phyloP scores from a whole-genome alignment of 148 eudicot genomes.

The Camellia lanceoleosa region DNA sequence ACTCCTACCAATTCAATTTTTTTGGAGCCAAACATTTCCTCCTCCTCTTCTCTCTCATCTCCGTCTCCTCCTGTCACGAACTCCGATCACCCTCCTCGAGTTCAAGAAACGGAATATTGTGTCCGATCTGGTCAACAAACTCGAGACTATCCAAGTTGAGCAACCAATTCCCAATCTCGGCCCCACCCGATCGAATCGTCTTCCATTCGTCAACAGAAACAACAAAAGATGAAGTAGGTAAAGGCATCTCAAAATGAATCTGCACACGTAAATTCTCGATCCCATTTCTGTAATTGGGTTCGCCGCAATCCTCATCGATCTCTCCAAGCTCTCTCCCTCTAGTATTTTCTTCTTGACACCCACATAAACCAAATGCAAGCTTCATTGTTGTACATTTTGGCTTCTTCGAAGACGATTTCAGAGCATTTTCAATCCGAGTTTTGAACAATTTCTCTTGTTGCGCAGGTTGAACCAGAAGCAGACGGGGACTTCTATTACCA shows the following conservation, averaged over 20 bases:
- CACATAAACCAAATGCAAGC: conserved; percentile 93
- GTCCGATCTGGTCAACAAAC: conserved; percentile 63
- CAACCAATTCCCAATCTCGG: conserved; percentile 64
- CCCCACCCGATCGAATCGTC: conserved; percentile 65
- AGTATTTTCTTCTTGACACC: conserved; percentile 75
- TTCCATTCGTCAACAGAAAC: conserved; percentile 95
- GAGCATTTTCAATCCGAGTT: conserved; percentile 60
- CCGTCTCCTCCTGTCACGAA: no score
- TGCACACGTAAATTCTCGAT: conserved; percentile 44
- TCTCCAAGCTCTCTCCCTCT: conserved; percentile 63
- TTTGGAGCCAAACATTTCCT: no score
- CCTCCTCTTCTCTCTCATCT: no score
- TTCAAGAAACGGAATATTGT: conserved; percentile 48
- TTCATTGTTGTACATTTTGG: conserved; percentile 58
- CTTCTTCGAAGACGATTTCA: conserved; percentile 70
- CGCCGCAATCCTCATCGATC: conserved; percentile 60
- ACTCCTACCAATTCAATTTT: no score
- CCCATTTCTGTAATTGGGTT: conserved; percentile 55
- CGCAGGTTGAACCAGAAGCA: conserved; percentile 52
- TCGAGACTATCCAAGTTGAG: conserved; percentile 63
- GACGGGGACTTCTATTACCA: conserved; percentile 2
- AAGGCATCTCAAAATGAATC: conserved; percentile 55
- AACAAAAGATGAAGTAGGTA: conserved; percentile 54
- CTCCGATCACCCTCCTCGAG: conserved; percentile 68
- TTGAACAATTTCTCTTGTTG: conserved; percentile 57